Percentiles rank a stretch among this genome's conserved stretches.
phyloP scores from a whole-genome alignment of 139 green algal species.

The Mychonastes homosphaera region DNA sequence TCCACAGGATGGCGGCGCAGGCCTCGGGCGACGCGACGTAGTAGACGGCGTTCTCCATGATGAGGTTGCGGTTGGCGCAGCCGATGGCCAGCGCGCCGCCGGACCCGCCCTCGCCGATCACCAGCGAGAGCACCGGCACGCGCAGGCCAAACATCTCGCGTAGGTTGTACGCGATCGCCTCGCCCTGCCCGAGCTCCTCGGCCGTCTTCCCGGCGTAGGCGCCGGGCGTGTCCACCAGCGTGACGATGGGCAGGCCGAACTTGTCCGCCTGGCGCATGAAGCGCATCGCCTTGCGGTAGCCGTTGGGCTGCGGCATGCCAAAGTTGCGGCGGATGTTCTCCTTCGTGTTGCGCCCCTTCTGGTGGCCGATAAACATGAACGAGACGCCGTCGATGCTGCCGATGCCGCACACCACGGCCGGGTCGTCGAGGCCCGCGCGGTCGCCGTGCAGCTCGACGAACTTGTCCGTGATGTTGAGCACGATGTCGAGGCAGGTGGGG shows the following conservation, averaged over 20 bases:
- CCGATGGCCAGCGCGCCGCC: slow-evolving; percentile 91
- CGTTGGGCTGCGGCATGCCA: slow-evolving; percentile 90
- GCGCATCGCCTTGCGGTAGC: slow-evolving; percentile 93
- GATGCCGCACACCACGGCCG: slow-evolving; percentile 88
- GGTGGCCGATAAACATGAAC: slow-evolving; percentile 97
- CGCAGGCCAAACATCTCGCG: slow-evolving; percentile 93
- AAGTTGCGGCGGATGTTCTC: slow-evolving; percentile 94
- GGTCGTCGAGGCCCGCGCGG: slow-evolving; percentile 81
- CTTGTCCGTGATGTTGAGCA: slow-evolving; percentile 94
- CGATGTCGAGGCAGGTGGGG: slow-evolving; percentile 94
- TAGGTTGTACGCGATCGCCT: slow-evolving; percentile 94
- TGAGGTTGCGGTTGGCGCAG: slow-evolving; percentile 82
- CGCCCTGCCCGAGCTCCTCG: slow-evolving; percentile 91
- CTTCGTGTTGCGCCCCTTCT: slow-evolving; percentile 97
- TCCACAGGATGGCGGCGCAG: slow-evolving; percentile 94
- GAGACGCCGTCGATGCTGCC: slow-evolving; percentile 78
- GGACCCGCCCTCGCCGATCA: slow-evolving; percentile 90
- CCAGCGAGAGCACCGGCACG: slow-evolving; percentile 84
- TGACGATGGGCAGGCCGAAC: slow-evolving; percentile 92
- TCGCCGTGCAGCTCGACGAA: slow-evolving; percentile 95
- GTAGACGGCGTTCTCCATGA: slow-evolving; percentile 93
- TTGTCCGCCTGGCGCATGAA: slow-evolving; percentile 96
- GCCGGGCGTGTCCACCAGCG: slow-evolving; percentile 93
- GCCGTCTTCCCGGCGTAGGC: slow-evolving; percentile 83
- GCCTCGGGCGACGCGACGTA: slow-evolving; percentile 92